Evolutionary conservation across 2,329 filamentous ascomycete species (phyloP), one percentile per base, ranked within the genome.

Genomic region (Fusarium udum): DNA sequence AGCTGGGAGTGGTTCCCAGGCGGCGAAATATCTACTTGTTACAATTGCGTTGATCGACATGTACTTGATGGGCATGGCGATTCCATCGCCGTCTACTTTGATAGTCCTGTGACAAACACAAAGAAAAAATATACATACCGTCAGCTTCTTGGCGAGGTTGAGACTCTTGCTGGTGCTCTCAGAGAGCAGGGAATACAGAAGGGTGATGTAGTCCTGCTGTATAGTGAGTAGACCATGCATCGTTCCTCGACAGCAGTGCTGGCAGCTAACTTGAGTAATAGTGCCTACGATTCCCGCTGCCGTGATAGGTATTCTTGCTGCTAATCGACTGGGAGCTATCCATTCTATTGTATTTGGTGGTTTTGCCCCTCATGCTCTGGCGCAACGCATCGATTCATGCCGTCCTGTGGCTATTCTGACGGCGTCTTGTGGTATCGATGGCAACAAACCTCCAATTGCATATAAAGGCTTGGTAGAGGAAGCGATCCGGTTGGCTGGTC

Each of bases 201-300:
- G 81, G 95, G 95, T 3, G 93, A 98, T 84, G 92, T 96, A 2
- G 94, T 98, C 11, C 87, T 98, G 72, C 89, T 98, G 34, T 98
- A 98, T 82, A 97, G 92, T 93, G 82, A 80, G 90, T 82, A n/a
- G 26, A 37, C 36, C n/a, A 48, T 10, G 6, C n/a, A 31, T 22
- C 18, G 14, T 43, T 39, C n/a, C 16, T 26, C 34, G 7, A 12
- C 22, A 57, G 37, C 24, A 42, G 26, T 34, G 18, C 34, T 15
- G n/a, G 20, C 43, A 53, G 26, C 40, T 65, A 42, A 70, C 40
- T 31, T n/a, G 11, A 11, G 31, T 24, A 34, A 59, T n/a, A 94
- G 92, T 98, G 95, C 95, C 95, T 61, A 98, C 98, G 95, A 94
- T 98, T 48, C 95, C 95, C 2, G 92, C 94, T 1, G 93, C 95